Conservation (phyloP, 1,284 basidiomycete genomes). For the Sanghuangporus sanghuang region DNA sequence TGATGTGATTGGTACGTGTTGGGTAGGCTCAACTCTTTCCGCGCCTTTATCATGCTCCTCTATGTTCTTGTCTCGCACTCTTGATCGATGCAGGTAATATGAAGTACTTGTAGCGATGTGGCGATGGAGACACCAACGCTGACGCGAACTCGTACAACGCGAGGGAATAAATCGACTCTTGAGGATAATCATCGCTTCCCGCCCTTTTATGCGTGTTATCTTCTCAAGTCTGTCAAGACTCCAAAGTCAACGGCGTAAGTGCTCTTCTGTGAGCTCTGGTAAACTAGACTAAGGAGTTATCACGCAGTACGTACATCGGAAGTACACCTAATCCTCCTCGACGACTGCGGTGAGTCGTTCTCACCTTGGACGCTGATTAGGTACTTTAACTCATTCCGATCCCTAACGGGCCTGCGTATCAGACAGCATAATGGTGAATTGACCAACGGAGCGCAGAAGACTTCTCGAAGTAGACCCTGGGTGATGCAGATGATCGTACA, state of each 20-base stretch:
- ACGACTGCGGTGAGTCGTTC: conserved; percentile 48
- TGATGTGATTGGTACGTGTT: neutral
- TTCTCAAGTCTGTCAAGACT: conserved; percentile 65
- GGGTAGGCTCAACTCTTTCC: neutral
- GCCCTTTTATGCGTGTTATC: conserved; percentile 84
- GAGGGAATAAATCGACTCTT: conserved; percentile 29
- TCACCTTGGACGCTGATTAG: neutral
- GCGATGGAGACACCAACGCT: neutral
- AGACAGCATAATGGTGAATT: conserved; percentile 86
- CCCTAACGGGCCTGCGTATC: neutral
- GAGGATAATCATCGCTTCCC: conserved; percentile 58
- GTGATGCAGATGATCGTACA: conserved; percentile 87
- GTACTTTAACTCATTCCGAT: neutral
- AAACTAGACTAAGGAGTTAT: neutral
- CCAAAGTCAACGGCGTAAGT: conserved; percentile 55
- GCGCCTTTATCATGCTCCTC: neutral
- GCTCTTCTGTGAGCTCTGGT: neutral
- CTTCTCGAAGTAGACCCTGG: conserved; percentile 72
- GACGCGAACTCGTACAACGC: neutral
- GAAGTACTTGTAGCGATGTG: neutral
- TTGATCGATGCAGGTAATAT: neutral
- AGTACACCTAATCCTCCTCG: conserved; percentile 80
- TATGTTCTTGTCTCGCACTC: neutral
- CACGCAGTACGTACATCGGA: conserved; percentile 66
- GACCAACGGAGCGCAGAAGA: conserved; percentile 72